Conservation (phyloP, 1,284 basidiomycete genomes). For the Ceratobasidium sp. region DNA sequence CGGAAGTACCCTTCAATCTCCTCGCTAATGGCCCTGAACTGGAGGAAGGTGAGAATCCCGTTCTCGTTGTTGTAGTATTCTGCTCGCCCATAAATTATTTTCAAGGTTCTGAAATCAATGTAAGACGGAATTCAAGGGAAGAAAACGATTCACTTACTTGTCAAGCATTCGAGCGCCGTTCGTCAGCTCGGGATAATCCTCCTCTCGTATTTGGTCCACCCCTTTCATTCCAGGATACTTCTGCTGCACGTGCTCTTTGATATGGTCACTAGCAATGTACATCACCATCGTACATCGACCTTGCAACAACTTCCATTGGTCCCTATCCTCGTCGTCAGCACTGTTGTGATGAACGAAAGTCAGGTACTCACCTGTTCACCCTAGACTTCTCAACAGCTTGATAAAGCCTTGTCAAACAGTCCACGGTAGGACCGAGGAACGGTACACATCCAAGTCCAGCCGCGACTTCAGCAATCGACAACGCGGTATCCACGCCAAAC, state of each 20-base stretch:
- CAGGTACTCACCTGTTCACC: not conserved
- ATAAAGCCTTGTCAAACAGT: not conserved
- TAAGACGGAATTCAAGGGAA: not conserved
- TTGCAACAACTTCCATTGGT: not conserved
- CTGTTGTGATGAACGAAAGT: not conserved
- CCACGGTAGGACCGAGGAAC: not conserved
- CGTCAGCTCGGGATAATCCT: slow-evolving; percentile 1
- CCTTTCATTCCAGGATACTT: no score
- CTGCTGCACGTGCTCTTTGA: slow-evolving; percentile 19
- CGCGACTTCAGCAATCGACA: not conserved
- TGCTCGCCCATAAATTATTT: not conserved
- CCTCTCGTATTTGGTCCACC: no score
- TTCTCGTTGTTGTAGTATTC: slow-evolving; percentile 1
- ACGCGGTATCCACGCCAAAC: not conserved
- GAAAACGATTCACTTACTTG: not conserved
- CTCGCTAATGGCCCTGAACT: slow-evolving; percentile 4
- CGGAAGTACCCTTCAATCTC: slow-evolving; percentile 1
- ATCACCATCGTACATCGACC: slow-evolving; percentile 31
- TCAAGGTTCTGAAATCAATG: not conserved
- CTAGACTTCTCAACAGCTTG: not conserved
- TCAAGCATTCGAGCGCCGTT: not conserved
- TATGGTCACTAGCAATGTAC: slow-evolving; percentile 16
- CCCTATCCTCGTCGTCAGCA: not conserved
- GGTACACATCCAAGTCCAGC: not conserved
- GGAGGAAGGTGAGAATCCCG: not conserved